Percentiles rank a stretch among this genome's conserved stretches.
phyloP scores from a whole-genome alignment of 2,329 filamentous ascomycete species.

The Pseudogymnoascus sp. region DNA sequence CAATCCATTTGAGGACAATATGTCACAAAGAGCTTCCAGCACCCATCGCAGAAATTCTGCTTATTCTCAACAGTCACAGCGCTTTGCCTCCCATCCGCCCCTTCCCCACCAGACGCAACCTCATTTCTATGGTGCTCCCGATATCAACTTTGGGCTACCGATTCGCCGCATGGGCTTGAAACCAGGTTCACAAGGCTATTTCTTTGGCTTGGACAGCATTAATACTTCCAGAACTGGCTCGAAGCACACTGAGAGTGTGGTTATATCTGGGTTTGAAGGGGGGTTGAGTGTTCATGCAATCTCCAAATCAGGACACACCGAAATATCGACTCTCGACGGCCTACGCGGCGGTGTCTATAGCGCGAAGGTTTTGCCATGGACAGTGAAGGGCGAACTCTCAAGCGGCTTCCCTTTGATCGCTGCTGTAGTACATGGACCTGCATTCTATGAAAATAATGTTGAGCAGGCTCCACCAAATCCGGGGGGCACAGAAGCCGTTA shows the following conservation, averaged over 20 bases:
- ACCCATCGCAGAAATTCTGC: constrained; percentile 41
- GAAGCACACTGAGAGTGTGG: constrained; percentile 47
- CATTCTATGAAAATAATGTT: constrained; percentile 32
- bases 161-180: constrained; percentile 45
- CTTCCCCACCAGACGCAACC: constrained; percentile 66
- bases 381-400: constrained; percentile 39
- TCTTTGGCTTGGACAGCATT: constrained; percentile 72
- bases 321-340: constrained; percentile 62
- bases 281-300: constrained; percentile 68
- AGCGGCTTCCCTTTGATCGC: constrained; percentile 64
- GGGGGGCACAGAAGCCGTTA: constrained; percentile 13
- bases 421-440: constrained; percentile 70
- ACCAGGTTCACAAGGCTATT: constrained; percentile 62
- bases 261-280: constrained; percentile 72
- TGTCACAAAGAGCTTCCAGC: constrained; percentile 35
- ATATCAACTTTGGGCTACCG: constrained; percentile 54
- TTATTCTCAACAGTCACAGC: constrained; percentile 40
- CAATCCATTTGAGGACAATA: constrained; percentile 39
- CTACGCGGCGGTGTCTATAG: constrained; percentile 70
- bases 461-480: constrained; percentile 15
- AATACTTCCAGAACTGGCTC: constrained; percentile 31
- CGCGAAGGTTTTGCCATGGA: constrained; percentile 75
- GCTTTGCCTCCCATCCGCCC: constrained; percentile 48
- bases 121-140: constrained; percentile 68
- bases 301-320: constrained; percentile 61